Conservation (phyloP, 306 rosid species). For the Acacia confusa region DNA sequence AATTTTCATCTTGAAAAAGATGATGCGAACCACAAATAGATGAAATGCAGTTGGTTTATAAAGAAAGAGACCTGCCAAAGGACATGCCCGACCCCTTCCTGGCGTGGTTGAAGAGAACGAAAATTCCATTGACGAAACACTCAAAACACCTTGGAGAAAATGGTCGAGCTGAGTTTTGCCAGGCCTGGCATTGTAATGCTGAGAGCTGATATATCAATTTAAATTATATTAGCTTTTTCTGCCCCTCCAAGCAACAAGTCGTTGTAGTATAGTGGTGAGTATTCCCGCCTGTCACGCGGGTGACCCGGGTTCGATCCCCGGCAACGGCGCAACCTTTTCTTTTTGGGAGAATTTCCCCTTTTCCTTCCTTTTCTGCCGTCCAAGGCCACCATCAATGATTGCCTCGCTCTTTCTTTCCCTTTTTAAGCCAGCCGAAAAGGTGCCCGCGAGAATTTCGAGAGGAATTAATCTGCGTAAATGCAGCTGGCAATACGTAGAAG, state of each 20-base stretch:
- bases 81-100: slow-evolving; percentile 15
- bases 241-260: not conserved
- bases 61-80: slow-evolving; percentile 40
- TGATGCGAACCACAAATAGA: not conserved
- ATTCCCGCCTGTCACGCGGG: slow-evolving; percentile 48
- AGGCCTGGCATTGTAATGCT: not conserved
- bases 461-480: no score
- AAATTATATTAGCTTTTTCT: accelerated
- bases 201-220: not conserved
- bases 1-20: not conserved
- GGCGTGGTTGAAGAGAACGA: slow-evolving; percentile 51
- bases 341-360: not conserved
- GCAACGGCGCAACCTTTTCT: slow-evolving; percentile 34
- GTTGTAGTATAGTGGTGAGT: slow-evolving; percentile 46
- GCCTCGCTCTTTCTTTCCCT: no score
- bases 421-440: no score
- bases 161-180: not conserved
- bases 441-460: no score
- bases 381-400: no score
- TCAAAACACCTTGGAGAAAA: not conserved
- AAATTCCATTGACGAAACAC: slow-evolving; percentile 49
- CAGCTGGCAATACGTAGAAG: no score
- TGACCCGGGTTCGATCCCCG: slow-evolving; percentile 52
- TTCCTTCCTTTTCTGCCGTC: no score
- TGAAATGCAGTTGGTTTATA: not conserved